A percentile compares a stretch with the other conserved stretches of the same genome.
phyloP scores from a whole-genome alignment of 805 yeast genomes.

The Candida fluviatilis region DNA sequence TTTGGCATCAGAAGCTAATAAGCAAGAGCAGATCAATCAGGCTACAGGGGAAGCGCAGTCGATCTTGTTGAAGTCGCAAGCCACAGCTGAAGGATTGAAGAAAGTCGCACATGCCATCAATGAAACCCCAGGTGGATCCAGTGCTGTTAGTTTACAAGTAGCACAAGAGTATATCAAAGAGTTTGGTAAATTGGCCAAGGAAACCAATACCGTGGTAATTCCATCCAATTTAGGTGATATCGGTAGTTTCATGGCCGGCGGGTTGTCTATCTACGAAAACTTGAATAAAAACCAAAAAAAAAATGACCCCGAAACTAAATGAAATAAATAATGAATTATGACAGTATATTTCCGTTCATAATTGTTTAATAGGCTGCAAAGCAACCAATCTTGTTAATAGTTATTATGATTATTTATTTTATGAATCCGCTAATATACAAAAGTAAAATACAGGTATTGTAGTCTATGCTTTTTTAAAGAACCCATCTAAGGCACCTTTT shows the following conservation, averaged over 20 bases:
- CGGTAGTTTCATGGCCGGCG: conserved; percentile 71
- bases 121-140: conserved; percentile 64
- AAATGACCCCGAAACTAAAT: conserved; percentile 3
- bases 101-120: conserved; percentile 63
- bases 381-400: conserved; percentile 1
- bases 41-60: conserved; percentile 78
- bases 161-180: conserved; percentile 84
- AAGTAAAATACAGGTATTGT: background rate
- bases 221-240: conserved; percentile 76
- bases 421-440: conserved; percentile 1
- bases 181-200: conserved; percentile 79
- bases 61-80: conserved; percentile 58
- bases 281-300: conserved; percentile 26
- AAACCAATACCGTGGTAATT: conserved; percentile 69
- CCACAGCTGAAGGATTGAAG: conserved; percentile 68
- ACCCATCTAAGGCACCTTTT: conserved; percentile 67
- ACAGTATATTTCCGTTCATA: background rate
- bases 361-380: background rate
- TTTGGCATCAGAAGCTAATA: conserved; percentile 70
- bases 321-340: conserved; percentile 3
- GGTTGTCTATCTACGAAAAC: conserved; percentile 65
- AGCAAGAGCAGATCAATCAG: conserved; percentile 56
- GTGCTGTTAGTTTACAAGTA: conserved; percentile 73
- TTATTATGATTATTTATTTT: conserved; percentile 1
- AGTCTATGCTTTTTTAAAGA: conserved; percentile 38